phyloP scores from a whole-genome alignment of 805 yeast species.

The fission yeast (Schizosaccharomyces pombe) region DNA sequence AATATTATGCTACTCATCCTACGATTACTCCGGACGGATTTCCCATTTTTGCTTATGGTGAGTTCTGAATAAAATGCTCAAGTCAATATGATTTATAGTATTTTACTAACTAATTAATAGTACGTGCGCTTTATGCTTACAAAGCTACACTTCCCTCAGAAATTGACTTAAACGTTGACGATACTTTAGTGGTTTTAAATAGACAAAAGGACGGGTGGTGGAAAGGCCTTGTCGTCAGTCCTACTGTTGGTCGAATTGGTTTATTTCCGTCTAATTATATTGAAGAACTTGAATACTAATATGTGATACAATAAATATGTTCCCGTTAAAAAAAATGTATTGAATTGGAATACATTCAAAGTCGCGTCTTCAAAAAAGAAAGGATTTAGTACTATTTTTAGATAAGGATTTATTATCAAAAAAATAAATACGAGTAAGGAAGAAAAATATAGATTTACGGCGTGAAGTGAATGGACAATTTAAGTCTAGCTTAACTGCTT shows the following conservation, averaged over 20 bases:
- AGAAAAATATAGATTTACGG: no score
- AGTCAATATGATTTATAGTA: slow-evolving; percentile 14
- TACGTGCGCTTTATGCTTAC: slow-evolving; percentile 36
- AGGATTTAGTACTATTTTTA: no score
- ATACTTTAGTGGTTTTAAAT: slow-evolving; percentile 27
- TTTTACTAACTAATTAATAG: background rate
- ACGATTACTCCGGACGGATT: background rate
- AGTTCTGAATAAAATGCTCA: no score
- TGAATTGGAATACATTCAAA: background rate
- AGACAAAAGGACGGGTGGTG: slow-evolving; percentile 58
- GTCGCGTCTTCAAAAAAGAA: background rate
- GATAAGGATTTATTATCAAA: no score
- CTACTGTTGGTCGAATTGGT: background rate
- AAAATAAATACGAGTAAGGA: no score
- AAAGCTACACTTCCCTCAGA: slow-evolving; percentile 40
- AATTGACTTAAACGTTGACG: slow-evolving; percentile 34
- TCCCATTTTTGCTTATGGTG: background rate
- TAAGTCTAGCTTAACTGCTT: no score
- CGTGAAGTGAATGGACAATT: no score
- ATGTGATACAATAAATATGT: background rate
- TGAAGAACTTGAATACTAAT: background rate
- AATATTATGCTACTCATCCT: background rate
- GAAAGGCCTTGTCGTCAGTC: slow-evolving; percentile 34
- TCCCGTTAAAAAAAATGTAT: background rate
- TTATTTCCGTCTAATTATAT: slow-evolving; percentile 3